Evolutionary conservation across 2,329 filamentous ascomycete species (phyloP).

Genomic region (Neonectria sp.): DNA sequence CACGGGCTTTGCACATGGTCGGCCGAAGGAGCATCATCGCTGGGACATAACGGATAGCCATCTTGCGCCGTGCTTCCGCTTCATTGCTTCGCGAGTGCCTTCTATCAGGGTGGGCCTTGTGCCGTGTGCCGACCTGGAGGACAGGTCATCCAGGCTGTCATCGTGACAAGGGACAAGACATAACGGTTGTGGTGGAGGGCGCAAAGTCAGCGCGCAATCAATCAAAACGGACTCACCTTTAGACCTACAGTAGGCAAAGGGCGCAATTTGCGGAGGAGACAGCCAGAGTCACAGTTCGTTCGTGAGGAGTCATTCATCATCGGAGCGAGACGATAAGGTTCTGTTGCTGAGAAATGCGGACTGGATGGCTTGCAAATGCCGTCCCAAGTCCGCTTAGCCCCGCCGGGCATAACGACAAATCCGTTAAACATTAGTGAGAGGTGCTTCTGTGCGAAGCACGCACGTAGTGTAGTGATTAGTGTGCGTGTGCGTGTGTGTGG

Average conservation of each 20-base stretch:
- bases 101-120: conserved; percentile 24
- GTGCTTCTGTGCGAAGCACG: neutral
- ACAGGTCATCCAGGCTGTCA: conserved; percentile 38
- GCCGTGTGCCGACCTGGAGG: conserved; percentile 8
- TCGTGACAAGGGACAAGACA: conserved; percentile 35
- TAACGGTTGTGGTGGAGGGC: conserved; percentile 22
- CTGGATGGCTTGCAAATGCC: conserved; percentile 15
- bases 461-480: neutral
- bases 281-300: conserved; percentile 16
- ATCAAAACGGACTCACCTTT: neutral
- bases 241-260: neutral
- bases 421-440: conserved; percentile 6
- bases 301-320: conserved; percentile 15
- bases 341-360: conserved; percentile 33
- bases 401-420: conserved; percentile 12
- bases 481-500: neutral
- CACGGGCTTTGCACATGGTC: conserved; percentile 2
- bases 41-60: neutral
- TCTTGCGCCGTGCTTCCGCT: conserved; percentile 5
- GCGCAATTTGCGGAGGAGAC: conserved; percentile 8
- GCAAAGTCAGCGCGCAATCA: neutral
- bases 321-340: conserved; percentile 27
- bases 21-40: neutral
- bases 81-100: neutral
- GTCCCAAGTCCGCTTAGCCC: conserved; percentile 3